A percentile compares a stretch with the other conserved stretches of the same genome.
Evolutionary conservation across 2,329 filamentous ascomycete species (phyloP).

Genomic region (Akanthomyces muscarius): DNA sequence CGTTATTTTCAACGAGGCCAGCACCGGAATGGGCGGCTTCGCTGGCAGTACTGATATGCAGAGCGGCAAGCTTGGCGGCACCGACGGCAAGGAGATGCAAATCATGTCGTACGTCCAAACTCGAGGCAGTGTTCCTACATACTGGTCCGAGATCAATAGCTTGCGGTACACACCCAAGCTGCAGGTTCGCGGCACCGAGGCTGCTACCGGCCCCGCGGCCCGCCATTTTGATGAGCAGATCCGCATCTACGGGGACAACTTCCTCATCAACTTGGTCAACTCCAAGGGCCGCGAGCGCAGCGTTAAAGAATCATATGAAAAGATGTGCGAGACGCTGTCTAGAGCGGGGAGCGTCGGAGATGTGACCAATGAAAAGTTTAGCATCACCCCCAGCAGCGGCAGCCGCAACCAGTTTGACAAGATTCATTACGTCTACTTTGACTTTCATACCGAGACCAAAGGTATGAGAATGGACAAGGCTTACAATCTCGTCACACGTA

Average conservation of each 20-base stretch:
- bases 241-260: conserved; percentile 89
- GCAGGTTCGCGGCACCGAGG: conserved; percentile 79
- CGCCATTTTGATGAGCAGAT: conserved; percentile 95
- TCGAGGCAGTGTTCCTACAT: conserved; percentile 90
- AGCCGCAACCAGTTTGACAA: conserved; percentile 66
- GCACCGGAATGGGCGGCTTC: conserved; percentile 72
- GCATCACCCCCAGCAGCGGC: conserved; percentile 63
- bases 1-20: conserved; percentile 79
- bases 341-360: conserved; percentile 64
- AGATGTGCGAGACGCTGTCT: conserved; percentile 75
- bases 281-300: conserved; percentile 86
- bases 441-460: conserved; percentile 97
- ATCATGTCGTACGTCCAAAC: conserved; percentile 95
- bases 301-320: conserved; percentile 91
- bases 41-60: conserved; percentile 72
- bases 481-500: conserved; percentile 76
- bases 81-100: conserved; percentile 70
- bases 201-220: conserved; percentile 71
- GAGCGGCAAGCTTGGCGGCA: conserved; percentile 62
- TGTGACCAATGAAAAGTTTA: conserved; percentile 74
- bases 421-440: conserved; percentile 95
- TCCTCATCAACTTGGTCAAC: conserved; percentile 95
- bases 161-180: conserved; percentile 88
- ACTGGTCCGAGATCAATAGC: conserved; percentile 94
- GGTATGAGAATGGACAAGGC: conserved; percentile 91